Evolutionary conservation across 164 flowering plant species (phyloP).

Genomic region (Tetrastigma voinierianum): DNA sequence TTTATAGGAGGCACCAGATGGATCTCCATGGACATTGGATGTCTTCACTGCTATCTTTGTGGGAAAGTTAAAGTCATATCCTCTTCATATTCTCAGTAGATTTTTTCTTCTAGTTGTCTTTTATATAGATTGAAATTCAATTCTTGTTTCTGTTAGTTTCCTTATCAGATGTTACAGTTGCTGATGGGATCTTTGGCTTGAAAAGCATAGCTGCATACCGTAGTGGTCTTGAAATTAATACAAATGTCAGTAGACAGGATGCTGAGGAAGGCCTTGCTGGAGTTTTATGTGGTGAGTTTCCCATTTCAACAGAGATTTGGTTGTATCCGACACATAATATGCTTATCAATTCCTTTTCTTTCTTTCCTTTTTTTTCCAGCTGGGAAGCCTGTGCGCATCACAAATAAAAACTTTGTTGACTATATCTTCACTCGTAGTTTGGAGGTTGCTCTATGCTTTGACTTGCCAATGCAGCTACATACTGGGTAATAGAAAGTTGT

Average conservation of each 20-base stretch:
- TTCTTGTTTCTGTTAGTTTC: constrained; percentile 20
- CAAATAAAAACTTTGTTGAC: constrained; percentile 79
- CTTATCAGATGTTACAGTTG: constrained; percentile 57
- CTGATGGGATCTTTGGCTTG: constrained; percentile 52
- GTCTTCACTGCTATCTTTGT: constrained; percentile 54
- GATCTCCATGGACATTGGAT: constrained; percentile 72
- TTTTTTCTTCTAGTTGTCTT: constrained; percentile 1
- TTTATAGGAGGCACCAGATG: constrained; percentile 48
- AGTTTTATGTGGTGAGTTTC: constrained; percentile 53
- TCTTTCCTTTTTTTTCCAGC: too few relatives aligned
- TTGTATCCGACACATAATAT: neutral
- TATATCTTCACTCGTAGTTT: constrained; percentile 64
- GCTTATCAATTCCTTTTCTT: constrained; percentile 9
- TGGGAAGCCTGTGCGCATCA: constrained; percentile 70
- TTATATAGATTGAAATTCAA: neutral
- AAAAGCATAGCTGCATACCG: constrained; percentile 97
- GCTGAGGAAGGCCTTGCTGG: constrained; percentile 76
- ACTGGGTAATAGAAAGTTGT: constrained; percentile 62
- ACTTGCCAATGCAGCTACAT: constrained; percentile 91
- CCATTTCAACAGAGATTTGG: neutral
- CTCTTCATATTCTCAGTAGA: constrained; percentile 31
- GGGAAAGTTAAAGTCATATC: constrained; percentile 76
- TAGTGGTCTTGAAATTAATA: constrained; percentile 76
- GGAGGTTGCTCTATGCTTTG: constrained; percentile 65
- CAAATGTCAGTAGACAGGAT: constrained; percentile 52